Percentiles rank a stretch among this genome's conserved stretches.
Evolutionary conservation across 2,329 filamentous ascomycete species (phyloP).

Genomic region (Colletotrichum tanaceti): DNA sequence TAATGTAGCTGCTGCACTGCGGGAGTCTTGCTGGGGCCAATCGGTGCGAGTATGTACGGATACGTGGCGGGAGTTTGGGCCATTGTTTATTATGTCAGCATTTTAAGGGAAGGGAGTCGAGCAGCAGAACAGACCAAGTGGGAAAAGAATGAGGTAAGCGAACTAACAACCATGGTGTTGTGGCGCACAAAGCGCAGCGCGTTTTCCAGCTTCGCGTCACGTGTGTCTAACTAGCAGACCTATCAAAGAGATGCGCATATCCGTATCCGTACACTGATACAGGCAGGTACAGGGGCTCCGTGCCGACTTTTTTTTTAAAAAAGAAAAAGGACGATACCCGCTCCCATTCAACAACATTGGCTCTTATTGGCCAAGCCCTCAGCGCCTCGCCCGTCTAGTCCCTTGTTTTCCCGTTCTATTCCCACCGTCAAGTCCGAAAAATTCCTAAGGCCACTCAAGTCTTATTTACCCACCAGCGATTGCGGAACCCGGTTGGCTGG

Average conservation of each 20-base stretch:
- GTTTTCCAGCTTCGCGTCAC: neutral
- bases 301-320: no score
- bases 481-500: constrained; percentile 23
- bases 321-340: neutral
- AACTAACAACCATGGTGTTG: neutral
- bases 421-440: constrained; percentile 37
- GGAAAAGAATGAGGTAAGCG: constrained; percentile 2
- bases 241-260: constrained; percentile 5
- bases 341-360: neutral
- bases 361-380: constrained; percentile 14
- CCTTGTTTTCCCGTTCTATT: constrained; percentile 39
- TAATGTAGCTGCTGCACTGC: constrained; percentile 28
- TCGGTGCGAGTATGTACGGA: neutral
- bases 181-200: neutral
- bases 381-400: neutral
- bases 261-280: no score
- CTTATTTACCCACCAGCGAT: constrained; percentile 10
- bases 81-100: constrained; percentile 18
- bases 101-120: neutral
- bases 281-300: no score
- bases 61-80: constrained; percentile 33
- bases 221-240: constrained; percentile 8
- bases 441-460: constrained; percentile 28
- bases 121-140: neutral
- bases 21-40: constrained; percentile 15